Evolutionary conservation across 23 red algal genomes (phyloP).

Genomic region (Gracilaria gracilis): DNA sequence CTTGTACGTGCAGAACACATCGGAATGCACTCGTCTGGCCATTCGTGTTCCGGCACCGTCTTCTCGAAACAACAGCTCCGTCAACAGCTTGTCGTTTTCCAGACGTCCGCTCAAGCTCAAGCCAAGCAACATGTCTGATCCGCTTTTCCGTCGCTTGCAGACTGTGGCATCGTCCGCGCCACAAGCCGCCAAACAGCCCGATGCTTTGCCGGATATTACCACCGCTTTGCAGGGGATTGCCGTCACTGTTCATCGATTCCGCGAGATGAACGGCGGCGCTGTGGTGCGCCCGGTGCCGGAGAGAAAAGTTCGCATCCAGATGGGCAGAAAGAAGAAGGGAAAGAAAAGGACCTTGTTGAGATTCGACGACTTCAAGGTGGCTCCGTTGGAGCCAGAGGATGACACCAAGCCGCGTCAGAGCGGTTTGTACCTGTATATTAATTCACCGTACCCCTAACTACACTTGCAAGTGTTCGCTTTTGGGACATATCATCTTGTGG

Average conservation of each 20-base stretch:
- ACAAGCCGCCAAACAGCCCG: background rate
- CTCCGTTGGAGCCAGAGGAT: conserved; percentile 23
- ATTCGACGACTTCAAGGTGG: conserved; percentile 31
- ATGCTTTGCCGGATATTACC: conserved; percentile 9
- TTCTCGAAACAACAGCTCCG: background rate
- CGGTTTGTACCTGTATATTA: conserved; percentile 28
- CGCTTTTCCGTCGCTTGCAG: conserved; percentile 2
- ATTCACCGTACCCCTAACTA: conserved; percentile 26
- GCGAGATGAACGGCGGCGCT: conserved; percentile 18
- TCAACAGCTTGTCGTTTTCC: background rate
- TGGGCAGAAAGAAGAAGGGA: conserved; percentile 40
- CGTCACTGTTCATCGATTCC: background rate
- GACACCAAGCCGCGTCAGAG: background rate
- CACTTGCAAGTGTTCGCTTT: too few relatives aligned
- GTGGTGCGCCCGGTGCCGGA: conserved; percentile 29
- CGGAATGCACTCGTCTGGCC: conserved; percentile 11
- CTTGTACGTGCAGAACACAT: conserved; percentile 44
- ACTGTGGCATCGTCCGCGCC: background rate
- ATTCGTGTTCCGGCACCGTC: conserved; percentile 25
- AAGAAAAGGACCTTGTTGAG: conserved; percentile 23
- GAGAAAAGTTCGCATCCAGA: conserved; percentile 15
- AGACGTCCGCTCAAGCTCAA: conserved; percentile 13
- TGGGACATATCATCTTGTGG: too few relatives aligned
- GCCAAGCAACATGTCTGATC: background rate
- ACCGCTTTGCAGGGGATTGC: background rate